Evolutionary conservation across 306 rosid species (phyloP).

Genomic region (Vigna nakashimae): DNA sequence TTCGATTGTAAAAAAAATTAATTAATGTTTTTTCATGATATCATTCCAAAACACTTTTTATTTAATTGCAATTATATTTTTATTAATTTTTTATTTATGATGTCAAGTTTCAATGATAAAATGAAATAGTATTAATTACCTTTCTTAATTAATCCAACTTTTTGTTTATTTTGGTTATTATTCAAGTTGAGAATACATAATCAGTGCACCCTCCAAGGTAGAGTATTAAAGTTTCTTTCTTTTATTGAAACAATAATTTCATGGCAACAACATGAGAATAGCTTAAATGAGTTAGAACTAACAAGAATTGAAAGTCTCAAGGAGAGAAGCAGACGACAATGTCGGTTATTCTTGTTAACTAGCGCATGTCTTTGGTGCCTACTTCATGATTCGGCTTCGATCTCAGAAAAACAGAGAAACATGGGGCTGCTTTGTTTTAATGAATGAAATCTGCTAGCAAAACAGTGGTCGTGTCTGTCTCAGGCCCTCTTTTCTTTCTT

Average conservation of each 20-base stretch:
- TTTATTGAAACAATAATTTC: background rate
- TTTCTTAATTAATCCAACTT: too few species aligned
- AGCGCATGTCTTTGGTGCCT: constrained; percentile 32
- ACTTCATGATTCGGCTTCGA: constrained; percentile 44
- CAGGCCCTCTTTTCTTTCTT: background rate
- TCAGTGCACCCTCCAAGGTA: too few species aligned
- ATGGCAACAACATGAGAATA: background rate
- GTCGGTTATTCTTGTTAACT: background rate
- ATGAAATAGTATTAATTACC: too few species aligned
- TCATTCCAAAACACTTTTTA: too few species aligned
- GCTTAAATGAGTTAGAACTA: background rate
- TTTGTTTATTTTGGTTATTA: too few species aligned
- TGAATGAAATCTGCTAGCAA: constrained; percentile 28
- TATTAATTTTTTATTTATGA: too few species aligned
- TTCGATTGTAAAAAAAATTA: too few species aligned
- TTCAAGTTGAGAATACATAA: too few species aligned
- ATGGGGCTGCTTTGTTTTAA: background rate
- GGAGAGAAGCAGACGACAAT: background rate
- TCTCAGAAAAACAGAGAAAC: background rate
- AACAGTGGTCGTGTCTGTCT: constrained; percentile 30
- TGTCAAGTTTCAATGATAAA: too few species aligned
- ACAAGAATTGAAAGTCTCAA: background rate
- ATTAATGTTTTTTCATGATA: too few species aligned
- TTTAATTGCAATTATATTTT: too few species aligned
- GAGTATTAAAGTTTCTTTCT: too few species aligned